A percentile compares a stretch with the other conserved stretches of the same genome.
phyloP scores from a whole-genome alignment of 192 early-diverging fungal genomes.

The Jimgerdemannia lactiflua region DNA sequence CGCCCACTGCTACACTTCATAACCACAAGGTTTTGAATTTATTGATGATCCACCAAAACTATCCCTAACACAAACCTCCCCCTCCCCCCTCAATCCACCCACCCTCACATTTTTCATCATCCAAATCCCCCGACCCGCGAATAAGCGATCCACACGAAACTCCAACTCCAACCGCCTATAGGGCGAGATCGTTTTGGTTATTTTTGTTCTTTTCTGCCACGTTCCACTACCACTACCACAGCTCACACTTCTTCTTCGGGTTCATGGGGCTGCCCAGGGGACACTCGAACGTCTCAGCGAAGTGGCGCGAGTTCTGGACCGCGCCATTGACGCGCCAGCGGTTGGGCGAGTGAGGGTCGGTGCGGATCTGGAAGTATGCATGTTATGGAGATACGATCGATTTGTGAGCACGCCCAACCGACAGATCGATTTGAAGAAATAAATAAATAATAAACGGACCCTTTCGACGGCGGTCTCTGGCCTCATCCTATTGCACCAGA shows the following conservation, averaged over 20 bases:
- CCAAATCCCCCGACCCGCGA: too few relatives aligned
- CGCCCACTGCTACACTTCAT: too few relatives aligned
- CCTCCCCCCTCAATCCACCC: too few relatives aligned
- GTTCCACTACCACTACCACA: constrained; percentile 21
- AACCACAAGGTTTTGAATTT: too few relatives aligned
- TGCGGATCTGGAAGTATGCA: constrained; percentile 36
- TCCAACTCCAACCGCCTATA: too few relatives aligned
- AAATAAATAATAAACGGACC: constrained; percentile 21
- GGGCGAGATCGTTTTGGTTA: background rate
- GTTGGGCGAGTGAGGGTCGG: constrained; percentile 65
- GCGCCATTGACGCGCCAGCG: constrained; percentile 70
- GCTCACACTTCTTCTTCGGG: constrained; percentile 54
- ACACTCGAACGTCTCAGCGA: constrained; percentile 70
- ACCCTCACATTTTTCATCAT: too few relatives aligned
- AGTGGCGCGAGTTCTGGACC: constrained; percentile 59
- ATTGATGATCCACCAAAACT: too few relatives aligned
- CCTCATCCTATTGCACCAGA: constrained; percentile 57
- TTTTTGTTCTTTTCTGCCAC: background rate
- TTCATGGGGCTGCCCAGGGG: constrained; percentile 62
- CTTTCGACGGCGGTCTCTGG: constrained; percentile 40
- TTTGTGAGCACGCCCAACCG: background rate
- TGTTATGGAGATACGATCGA: background rate
- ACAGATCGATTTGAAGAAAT: background rate
- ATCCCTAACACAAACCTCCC: too few relatives aligned
- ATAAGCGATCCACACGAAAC: too few relatives aligned